Evolutionary conservation across 345 rosid species (phyloP).

Genomic region (Camelina hispida): DNA sequence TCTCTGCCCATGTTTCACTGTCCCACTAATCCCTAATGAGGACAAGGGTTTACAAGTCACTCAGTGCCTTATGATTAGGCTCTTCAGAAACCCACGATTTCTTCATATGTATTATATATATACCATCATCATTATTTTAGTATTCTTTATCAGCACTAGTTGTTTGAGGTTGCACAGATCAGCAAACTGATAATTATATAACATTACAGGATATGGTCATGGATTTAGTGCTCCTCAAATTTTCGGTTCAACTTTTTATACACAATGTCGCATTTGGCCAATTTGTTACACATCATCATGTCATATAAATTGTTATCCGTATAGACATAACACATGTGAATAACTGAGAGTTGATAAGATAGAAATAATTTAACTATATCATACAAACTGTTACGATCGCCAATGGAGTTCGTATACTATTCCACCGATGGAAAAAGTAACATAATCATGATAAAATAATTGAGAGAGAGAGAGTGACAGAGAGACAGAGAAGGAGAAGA

Average conservation of each 20-base stretch:
- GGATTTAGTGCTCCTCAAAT: background rate
- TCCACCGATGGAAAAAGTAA: constrained; percentile 37
- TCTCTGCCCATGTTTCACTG: constrained; percentile 82
- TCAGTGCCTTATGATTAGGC: constrained; percentile 53
- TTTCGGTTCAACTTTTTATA: background rate
- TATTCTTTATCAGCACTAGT: constrained; percentile 14
- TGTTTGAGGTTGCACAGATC: constrained; percentile 34
- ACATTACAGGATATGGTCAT: constrained; percentile 14
- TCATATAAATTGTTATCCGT: background rate
- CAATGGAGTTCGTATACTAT: constrained; percentile 9
- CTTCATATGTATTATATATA: constrained; percentile 1
- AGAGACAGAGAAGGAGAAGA: constrained; percentile 6
- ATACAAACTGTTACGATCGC: background rate
- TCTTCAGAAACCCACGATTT: constrained; percentile 69
- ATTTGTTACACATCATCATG: background rate
- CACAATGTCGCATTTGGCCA: background rate
- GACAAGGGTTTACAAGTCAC: constrained; percentile 75
- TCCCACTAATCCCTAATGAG: constrained; percentile 60
- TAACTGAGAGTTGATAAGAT: background rate
- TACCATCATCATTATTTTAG: constrained; percentile 37
- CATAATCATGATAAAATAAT: constrained; percentile 39
- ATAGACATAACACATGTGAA: too few species aligned
- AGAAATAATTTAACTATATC: background rate
- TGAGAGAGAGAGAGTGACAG: constrained; percentile 31
- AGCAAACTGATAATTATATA: background rate